Evolutionary conservation across 306 rosid genomes (phyloP), one percentile per base, ranked within the genome.

Genomic region (Cercis canadensis): DNA sequence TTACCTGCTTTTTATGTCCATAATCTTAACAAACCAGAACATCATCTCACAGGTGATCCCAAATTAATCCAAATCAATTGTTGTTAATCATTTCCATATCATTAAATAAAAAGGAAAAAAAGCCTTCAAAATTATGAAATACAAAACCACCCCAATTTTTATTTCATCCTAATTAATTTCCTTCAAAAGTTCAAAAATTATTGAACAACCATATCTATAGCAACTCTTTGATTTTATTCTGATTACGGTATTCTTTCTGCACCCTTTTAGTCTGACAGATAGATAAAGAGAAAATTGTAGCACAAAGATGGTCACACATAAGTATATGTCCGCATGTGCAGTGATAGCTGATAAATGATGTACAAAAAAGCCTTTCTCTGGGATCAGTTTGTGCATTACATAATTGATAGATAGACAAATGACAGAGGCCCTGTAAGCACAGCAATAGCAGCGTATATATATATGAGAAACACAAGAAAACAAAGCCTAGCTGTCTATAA

Each of bases 361-460:
- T 62, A 72, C 66, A 72, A 79, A 85, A n/a, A 81, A 67, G 70
- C 37, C 53, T 21, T 34, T 43, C 1, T 47, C 53, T 47, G 53
- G 17, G 75, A 58, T 69, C 51, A 18, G 60, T 34, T 12, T 33
- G 13, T 67, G 31, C 17, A 21, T 37, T 47, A 49, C 11, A 50
- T 14, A 44, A 74, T 41, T 76, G 66, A 80, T 72, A 62, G 84
- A 79, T 79, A 65, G 83, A 76, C 57, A 80, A 77, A 76, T 56
- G 63, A 77, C 75, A 62, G 59, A 55, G 33, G 60, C 32, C 24
- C 14, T 39, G 75, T 52, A 31, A 19, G 55, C 44, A 68, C 16
- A 45, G 34, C 67, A 46, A 69, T 54, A 62, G 79, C 66, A 15
- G 47, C 7, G 17, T 3, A 24, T 24, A 47, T 55, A 72, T 54